phyloP scores from a whole-genome alignment of 2,329 filamentous ascomycete species.

The Talaromyces islandicus region DNA sequence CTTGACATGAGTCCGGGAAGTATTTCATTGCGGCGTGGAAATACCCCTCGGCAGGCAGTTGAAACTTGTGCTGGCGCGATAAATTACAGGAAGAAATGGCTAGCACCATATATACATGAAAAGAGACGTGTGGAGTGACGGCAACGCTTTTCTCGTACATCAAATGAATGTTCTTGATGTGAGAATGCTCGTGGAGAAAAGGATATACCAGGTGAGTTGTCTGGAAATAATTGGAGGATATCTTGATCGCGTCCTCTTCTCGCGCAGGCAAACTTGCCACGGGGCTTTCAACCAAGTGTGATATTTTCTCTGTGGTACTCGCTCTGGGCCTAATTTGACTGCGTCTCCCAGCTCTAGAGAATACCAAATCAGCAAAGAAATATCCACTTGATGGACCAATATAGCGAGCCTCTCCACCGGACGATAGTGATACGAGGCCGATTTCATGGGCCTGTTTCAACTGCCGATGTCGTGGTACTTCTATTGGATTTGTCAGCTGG shows the following conservation, averaged over 20 bases:
- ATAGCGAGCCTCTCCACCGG: slow-evolving; percentile 44
- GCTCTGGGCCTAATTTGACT: not conserved
- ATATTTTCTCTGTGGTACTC: not conserved
- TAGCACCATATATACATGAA: slow-evolving; percentile 51
- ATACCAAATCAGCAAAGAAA: slow-evolving; percentile 47
- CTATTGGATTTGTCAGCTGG: not conserved
- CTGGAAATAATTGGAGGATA: slow-evolving; percentile 45
- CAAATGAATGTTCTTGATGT: slow-evolving; percentile 28
- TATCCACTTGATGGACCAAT: slow-evolving; percentile 53
- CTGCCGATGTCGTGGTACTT: slow-evolving; percentile 10
- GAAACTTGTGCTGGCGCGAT: slow-evolving; percentile 38
- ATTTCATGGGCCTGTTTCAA: slow-evolving; percentile 44
- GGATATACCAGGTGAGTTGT: slow-evolving; percentile 46
- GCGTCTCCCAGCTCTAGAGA: slow-evolving; percentile 30
- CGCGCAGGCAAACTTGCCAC: slow-evolving; percentile 19
- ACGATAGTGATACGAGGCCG: slow-evolving; percentile 46
- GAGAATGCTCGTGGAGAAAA: slow-evolving; percentile 43
- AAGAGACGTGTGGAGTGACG: slow-evolving; percentile 27
- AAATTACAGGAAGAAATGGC: slow-evolving; percentile 45
- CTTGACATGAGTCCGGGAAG: slow-evolving; percentile 42
- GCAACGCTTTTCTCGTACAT: slow-evolving; percentile 28
- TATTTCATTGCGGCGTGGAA: slow-evolving; percentile 44
- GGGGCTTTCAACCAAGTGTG: not conserved
- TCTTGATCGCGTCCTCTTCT: slow-evolving; percentile 34
- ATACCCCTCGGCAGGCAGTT: slow-evolving; percentile 45